Base-by-base conservation (phyloP, 495 filamentous ascomycete species). In the Penicillium crystallinum region DNA sequence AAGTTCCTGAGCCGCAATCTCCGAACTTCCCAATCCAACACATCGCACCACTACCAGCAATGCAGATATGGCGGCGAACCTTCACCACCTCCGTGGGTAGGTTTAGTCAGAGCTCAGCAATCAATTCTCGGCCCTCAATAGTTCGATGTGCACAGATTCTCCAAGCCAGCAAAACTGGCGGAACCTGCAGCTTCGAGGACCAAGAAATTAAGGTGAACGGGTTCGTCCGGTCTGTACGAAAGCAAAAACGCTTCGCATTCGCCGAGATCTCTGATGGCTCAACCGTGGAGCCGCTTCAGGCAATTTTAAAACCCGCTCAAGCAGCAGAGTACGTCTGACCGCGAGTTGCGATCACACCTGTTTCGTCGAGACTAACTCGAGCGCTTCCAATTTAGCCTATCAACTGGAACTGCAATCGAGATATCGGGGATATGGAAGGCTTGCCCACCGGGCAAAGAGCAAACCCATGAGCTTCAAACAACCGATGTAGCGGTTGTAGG, bases 251-350 rank as follows among this genome's bases (percentile, higher is more conserved):
- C 37, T 74, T 83, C 53, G 82, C 84, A 12, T 98, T 98, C 72
- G 88, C 90, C 14, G 79, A 89, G 46, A 75, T 98, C 46, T 83
- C 86, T 4, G 93, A 98, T 76, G 93, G 93, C 30, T 95, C 95
- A 12, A 89, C 86, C 27, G 69, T 87, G 39, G 71, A 84, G 42
- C 72, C 90, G 38, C 61, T 97, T 37, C 95, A 98, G 73, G 92
- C 85, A 27, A 81, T 97, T 23, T 69, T 97, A 53, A 82, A 78
- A 46, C 84, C 87, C 52, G 74, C 82, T 46, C 84, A 89, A 62
- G 86, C 89, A 53, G 76, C 87, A 67, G 83, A 83, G 91, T 95
- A 79, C 64, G 86, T 76, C 53, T 39, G 17, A 41, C 25, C 19
- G 10, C 15, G 15, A 17, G 4, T 35, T 18, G 34, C 8, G 41